phyloP scores from a whole-genome alignment of 257 asterid genomes.

The Verbena officinalis region DNA sequence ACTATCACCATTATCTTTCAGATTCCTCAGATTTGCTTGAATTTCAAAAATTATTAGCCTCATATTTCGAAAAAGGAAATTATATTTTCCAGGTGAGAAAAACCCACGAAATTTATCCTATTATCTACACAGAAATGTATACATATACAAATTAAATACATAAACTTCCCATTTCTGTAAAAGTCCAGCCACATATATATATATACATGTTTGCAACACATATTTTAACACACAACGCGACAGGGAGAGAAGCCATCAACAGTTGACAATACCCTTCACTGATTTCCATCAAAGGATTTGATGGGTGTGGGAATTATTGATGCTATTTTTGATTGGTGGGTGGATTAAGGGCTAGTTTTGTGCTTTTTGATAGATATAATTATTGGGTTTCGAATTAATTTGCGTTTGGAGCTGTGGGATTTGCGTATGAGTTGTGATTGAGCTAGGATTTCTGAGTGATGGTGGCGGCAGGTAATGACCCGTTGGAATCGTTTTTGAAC shows the following conservation, averaged over 20 bases:
- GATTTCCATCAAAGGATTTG: slow-evolving; percentile 21
- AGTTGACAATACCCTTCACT: slow-evolving; percentile 15
- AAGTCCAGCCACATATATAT: slow-evolving; percentile 20
- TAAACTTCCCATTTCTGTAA: slow-evolving; percentile 24
- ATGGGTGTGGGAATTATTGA: slow-evolving; percentile 21
- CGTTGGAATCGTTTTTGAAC: slow-evolving; percentile 77
- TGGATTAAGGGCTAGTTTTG: slow-evolving; percentile 29
- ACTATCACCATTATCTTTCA: slow-evolving; percentile 32
- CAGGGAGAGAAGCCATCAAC: background rate
- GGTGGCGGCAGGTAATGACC: slow-evolving; percentile 78
- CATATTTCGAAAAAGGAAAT: slow-evolving; percentile 27
- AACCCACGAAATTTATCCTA: slow-evolving; percentile 26
- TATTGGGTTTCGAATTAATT: slow-evolving; percentile 28
- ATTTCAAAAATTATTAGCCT: slow-evolving; percentile 37
- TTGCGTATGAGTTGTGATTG: slow-evolving; percentile 44
- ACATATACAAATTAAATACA: no score
- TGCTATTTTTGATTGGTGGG: slow-evolving; percentile 24
- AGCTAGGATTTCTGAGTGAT: slow-evolving; percentile 55
- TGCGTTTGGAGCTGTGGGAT: slow-evolving; percentile 22
- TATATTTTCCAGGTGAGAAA: slow-evolving; percentile 28
- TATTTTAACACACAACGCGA: slow-evolving; percentile 12
- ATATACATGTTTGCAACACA: background rate
- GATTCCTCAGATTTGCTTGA: slow-evolving; percentile 38
- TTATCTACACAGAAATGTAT: slow-evolving; percentile 34
- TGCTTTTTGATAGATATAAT: background rate